Base-by-base conservation (phyloP, 768 basidiomycete genomes). In the Boletus tomentosulus region DNA sequence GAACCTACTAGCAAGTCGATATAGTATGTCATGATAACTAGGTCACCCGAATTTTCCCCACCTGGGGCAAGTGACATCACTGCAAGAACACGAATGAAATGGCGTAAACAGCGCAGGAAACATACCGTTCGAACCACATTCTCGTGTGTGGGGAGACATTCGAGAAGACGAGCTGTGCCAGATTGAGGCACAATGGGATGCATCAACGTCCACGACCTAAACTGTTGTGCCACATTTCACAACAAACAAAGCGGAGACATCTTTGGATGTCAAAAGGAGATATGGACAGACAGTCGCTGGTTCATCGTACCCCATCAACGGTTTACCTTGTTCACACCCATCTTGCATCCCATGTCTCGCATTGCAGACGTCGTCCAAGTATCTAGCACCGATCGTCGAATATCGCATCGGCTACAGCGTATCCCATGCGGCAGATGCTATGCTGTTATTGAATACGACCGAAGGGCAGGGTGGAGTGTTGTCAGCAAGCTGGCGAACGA, bases 221-320 rank as follows among this genome's bases (percentile, higher is more conserved):
- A 51, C 27, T 60, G 52, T 53, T 48, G 50, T 57, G 45, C 46
- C 54, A 66, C 62, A 60, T 57, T 66, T 64, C 66, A 65, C 67
- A 66, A 66, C 62, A 69, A 67, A 68, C 66, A 67, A 67, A 55
- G 58, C 54, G 56, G 58, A 54, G 59, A 49, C 43, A 51, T 46
- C 25, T 52, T 4, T 31, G 28, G 54, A 61, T 46, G 48, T 66
- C 59, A 67, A 65, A 67, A 66, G 56, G 55, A 55, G 46, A 51
- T 24, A 52, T 45, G 41, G 43, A n/a, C 39, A 39, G 53, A 46
- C 46, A 52, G 38, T 25, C 30, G 48, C 43, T 43, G 12, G 42
- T 46, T 41, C 54, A 48, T 54, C 53, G 38, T 31, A 54, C 49
- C 44, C 51, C 31, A 24, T 46, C 35, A 35, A 37, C 50, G 27